These are phyloP conservation scores for Dichomitus squalens DNA, from an alignment of 1,284 basidiomycete genomes.

Conservation along the genomic window DNA sequence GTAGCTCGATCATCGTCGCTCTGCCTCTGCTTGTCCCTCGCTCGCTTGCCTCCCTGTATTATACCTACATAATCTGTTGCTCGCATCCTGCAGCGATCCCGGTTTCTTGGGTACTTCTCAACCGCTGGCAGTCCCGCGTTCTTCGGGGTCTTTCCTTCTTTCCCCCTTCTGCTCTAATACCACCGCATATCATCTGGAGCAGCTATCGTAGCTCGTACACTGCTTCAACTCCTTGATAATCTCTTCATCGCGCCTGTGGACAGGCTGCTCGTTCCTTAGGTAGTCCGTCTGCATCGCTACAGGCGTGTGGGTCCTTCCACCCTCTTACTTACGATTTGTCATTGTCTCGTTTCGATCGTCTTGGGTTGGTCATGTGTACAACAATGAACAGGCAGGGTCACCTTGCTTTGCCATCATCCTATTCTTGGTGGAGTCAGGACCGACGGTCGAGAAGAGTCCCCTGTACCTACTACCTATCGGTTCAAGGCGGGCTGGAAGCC, in stretches of 20 bases:
- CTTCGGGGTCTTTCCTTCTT: not conserved
- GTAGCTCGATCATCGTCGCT: conserved; percentile 21
- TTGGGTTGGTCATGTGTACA: not conserved
- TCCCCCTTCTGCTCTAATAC: not conserved
- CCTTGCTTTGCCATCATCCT: too few relatives aligned
- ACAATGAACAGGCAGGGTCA: not conserved
- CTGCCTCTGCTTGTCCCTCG: conserved; percentile 1
- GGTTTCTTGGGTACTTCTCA: not conserved
- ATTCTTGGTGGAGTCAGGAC: too few relatives aligned
- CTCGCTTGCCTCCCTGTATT: conserved; percentile 7
- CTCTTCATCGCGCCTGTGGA: conserved; percentile 7
- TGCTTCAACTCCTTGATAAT: not conserved
- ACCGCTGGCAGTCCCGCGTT: conserved; percentile 5
- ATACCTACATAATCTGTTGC: conserved; percentile 5
- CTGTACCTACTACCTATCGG: too few relatives aligned
- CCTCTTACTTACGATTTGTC: not conserved
- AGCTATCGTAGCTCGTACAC: not conserved
- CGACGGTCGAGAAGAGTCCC: too few relatives aligned
- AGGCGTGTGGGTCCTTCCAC: not conserved
- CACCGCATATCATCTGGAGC: not conserved
- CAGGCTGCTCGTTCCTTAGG: not conserved
- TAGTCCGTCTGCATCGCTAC: not conserved
- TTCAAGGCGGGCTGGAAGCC: too few relatives aligned
- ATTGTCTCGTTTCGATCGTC: not conserved
- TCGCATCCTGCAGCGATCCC: not conserved